phyloP scores from a whole-genome alignment of 345 rosid species.

The Capsella bursapastoris region DNA sequence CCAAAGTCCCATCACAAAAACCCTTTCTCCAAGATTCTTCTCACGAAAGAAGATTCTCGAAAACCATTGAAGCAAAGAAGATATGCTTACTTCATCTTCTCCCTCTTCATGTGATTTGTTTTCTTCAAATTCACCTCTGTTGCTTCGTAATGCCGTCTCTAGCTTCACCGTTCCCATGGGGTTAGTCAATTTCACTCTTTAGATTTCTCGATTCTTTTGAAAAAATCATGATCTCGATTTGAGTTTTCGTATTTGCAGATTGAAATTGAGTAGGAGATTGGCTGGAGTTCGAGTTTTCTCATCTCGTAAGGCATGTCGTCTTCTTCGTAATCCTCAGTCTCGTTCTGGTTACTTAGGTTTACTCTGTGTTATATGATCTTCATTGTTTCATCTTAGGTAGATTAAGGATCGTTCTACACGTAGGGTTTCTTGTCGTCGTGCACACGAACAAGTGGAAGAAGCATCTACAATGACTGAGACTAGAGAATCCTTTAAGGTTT shows the following conservation, averaged over 20 bases:
- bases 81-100: constrained; percentile 37
- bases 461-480: constrained; percentile 50
- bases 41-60: constrained; percentile 23
- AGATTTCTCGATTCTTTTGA: constrained; percentile 1
- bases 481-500: constrained; percentile 50
- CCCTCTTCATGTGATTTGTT: neutral
- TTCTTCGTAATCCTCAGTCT: constrained; percentile 27
- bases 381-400: constrained; percentile 48
- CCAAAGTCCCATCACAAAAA: constrained; percentile 40
- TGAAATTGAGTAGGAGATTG: constrained; percentile 52
- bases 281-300: constrained; percentile 31
- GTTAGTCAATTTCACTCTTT: constrained; percentile 21
- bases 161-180: constrained; percentile 37
- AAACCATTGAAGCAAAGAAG: constrained; percentile 21
- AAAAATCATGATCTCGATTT: neutral
- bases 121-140: neutral
- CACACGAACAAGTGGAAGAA: constrained; percentile 42
- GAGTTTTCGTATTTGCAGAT: constrained; percentile 46
- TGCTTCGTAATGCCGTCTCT: constrained; percentile 32
- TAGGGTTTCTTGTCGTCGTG: constrained; percentile 26
- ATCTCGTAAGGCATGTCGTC: constrained; percentile 57
- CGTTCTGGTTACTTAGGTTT: neutral
- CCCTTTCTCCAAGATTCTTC: constrained; percentile 1
- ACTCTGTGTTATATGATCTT: neutral
- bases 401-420: constrained; percentile 44